Evolutionary conservation across 73 alveolate species (phyloP).

Genomic region (Paramecium pentaurelia): DNA sequence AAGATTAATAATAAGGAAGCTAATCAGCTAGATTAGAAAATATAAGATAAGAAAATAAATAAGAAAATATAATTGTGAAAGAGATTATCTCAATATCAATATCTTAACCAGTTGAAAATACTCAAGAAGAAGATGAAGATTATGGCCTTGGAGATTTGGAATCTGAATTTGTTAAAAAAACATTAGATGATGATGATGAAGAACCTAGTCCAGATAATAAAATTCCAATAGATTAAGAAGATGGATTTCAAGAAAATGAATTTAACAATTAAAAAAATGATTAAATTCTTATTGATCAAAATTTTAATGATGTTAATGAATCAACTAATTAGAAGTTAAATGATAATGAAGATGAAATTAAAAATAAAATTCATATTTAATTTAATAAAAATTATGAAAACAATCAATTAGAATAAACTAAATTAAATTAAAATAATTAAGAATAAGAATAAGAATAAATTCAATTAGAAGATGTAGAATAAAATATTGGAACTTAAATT

Average conservation of each 20-base stretch:
- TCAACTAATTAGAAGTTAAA: background rate
- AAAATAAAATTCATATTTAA: no score
- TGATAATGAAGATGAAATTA: background rate
- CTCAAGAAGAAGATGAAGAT: background rate
- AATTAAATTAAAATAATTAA: no score
- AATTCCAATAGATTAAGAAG: background rate
- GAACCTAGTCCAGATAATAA: background rate
- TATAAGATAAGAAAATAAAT: background rate
- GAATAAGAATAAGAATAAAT: background rate
- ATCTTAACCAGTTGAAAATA: background rate
- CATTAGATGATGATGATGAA: background rate
- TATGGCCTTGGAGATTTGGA: background rate
- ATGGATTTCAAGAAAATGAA: background rate
- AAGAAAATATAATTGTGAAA: background rate
- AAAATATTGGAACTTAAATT: background rate
- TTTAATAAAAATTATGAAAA: no score
- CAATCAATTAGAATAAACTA: no score
- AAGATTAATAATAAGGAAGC: background rate
- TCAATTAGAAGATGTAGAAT: background rate
- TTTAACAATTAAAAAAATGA: background rate
- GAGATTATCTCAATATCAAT: background rate
- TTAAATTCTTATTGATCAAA: background rate
- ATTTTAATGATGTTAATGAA: background rate
- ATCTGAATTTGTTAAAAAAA: background rate
- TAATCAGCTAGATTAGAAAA: background rate